Conservation (phyloP, 176 grass and related monocot species). For the Avena atlantica region DNA sequence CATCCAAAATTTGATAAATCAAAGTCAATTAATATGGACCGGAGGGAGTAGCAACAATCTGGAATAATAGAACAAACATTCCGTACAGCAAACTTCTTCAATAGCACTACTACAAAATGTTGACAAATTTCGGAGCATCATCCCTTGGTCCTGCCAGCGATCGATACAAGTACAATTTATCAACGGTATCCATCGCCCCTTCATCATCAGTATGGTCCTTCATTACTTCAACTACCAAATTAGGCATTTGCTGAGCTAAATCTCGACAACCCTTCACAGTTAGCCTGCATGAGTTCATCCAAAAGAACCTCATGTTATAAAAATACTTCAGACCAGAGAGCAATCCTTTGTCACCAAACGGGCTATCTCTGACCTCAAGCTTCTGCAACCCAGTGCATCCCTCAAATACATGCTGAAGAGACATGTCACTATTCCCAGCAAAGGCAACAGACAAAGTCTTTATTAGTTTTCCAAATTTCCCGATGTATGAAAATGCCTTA, state of each 20-base stretch:
- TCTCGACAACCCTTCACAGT: constrained; percentile 71
- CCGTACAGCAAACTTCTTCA: too few species aligned
- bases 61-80: too few species aligned
- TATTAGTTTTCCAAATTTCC: constrained; percentile 63
- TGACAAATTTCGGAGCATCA: constrained; percentile 74
- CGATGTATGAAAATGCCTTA: constrained; percentile 80
- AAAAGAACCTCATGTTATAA: constrained; percentile 87
- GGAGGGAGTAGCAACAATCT: too few species aligned
- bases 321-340: constrained; percentile 68
- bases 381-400: constrained; percentile 78
- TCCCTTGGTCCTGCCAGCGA: constrained; percentile 66
- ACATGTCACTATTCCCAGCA: constrained; percentile 74
- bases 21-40: too few species aligned
- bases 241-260: constrained; percentile 62
- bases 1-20: too few species aligned
- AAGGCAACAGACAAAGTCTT: constrained; percentile 88
- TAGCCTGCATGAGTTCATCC: constrained; percentile 87
- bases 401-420: constrained; percentile 77
- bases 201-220: constrained; percentile 41
- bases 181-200: constrained; percentile 43
- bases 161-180: constrained; percentile 85
- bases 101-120: constrained; percentile 64
- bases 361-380: constrained; percentile 87
- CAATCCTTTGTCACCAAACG: constrained; percentile 70
- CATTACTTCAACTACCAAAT: background rate